These are phyloP conservation scores for Powellomyces hirtus DNA, from an alignment of 192 early-diverging fungal genomes.

Conservation along the genomic window DNA sequence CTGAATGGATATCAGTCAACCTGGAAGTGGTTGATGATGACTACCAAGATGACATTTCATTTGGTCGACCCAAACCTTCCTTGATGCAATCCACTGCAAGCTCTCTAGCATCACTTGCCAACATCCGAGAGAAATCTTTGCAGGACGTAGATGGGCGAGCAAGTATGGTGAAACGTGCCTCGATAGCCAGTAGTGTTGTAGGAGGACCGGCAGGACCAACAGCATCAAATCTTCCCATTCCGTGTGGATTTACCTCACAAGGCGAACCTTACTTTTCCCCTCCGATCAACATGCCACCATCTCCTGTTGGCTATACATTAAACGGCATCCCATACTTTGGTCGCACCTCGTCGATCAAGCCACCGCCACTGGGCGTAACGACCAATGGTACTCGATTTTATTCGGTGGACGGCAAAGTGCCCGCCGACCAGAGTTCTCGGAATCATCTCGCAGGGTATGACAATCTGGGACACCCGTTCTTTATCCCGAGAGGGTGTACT, in stretches of 20 bases:
- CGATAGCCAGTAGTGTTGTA: not conserved
- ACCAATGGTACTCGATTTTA: slow-evolving; percentile 51
- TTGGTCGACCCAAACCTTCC: slow-evolving; percentile 19
- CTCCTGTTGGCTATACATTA: slow-evolving; percentile 50
- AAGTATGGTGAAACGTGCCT: not conserved
- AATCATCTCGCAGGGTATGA: slow-evolving; percentile 58
- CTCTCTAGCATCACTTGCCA: slow-evolving; percentile 28
- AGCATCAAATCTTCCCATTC: slow-evolving; percentile 27
- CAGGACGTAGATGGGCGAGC: not conserved
- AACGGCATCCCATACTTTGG: slow-evolving; percentile 51
- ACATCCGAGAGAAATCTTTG: slow-evolving; percentile 6
- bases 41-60: slow-evolving; percentile 46
- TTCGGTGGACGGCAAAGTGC: slow-evolving; percentile 33
- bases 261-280: slow-evolving; percentile 60
- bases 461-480: slow-evolving; percentile 56
- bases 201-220: not conserved
- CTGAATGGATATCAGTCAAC: slow-evolving; percentile 54
- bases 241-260: slow-evolving; percentile 43
- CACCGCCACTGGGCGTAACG: slow-evolving; percentile 50
- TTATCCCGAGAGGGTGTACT: slow-evolving; percentile 53
- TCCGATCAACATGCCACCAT: slow-evolving; percentile 45
- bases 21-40: slow-evolving; percentile 59
- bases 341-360: slow-evolving; percentile 45
- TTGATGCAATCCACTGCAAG: slow-evolving; percentile 8
- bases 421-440: slow-evolving; percentile 26